Evolutionary conservation across 257 asterid genomes (phyloP).

Genomic region (Vinca minor): DNA sequence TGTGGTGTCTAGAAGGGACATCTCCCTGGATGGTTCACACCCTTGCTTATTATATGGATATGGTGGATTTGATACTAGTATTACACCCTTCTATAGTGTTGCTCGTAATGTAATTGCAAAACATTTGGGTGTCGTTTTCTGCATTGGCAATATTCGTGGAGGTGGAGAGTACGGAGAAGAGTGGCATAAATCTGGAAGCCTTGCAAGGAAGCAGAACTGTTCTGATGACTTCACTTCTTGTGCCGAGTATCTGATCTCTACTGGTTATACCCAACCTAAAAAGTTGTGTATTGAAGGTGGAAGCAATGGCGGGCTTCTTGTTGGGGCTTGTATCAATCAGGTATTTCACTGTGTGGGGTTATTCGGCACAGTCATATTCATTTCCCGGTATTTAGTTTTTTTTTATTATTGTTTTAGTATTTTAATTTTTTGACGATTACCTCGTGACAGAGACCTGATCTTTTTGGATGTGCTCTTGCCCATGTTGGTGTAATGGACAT

Average conservation of each 20-base stretch:
- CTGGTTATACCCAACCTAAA: conserved; percentile 81
- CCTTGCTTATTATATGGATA: conserved; percentile 81
- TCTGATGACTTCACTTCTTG: conserved; percentile 80
- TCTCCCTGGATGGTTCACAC: conserved; percentile 69
- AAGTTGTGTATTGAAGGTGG: conserved; percentile 97
- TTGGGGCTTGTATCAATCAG: conserved; percentile 94
- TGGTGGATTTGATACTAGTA: conserved; percentile 78
- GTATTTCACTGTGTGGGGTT: conserved; percentile 35
- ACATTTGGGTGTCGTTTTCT: conserved; percentile 61
- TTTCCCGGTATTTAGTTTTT: background rate
- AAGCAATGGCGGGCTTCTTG: conserved; percentile 92
- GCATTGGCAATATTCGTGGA: conserved; percentile 90
- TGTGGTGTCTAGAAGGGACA: conserved; percentile 66
- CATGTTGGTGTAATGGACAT: conserved; percentile 99
- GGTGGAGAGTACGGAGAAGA: conserved; percentile 99
- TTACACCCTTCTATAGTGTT: conserved; percentile 60
- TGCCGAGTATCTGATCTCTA: conserved; percentile 65
- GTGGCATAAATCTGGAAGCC: conserved; percentile 93
- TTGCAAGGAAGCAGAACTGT: conserved; percentile 78
- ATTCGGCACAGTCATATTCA: background rate
- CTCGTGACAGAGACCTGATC: conserved; percentile 81
- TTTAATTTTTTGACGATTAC: conserved; percentile 7
- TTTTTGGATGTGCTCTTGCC: conserved; percentile 93
- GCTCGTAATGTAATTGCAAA: conserved; percentile 54
- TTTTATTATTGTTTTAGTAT: too few species aligned